Conservation (phyloP, 805 yeast genomes). For the Candida vaughaniae region DNA sequence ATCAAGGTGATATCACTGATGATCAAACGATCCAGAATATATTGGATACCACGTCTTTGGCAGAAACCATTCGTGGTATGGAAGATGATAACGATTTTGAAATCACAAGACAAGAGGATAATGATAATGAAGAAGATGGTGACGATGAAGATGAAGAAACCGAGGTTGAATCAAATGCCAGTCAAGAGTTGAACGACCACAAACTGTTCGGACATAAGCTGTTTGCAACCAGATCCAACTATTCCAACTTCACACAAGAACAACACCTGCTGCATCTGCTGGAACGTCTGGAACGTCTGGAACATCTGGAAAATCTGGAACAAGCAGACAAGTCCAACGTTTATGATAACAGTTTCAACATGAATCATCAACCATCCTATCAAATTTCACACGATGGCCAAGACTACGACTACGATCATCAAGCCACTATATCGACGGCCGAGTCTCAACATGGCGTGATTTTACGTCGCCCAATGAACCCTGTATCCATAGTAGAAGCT, state of each 20-base stretch:
- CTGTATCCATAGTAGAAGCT: slow-evolving; percentile 6
- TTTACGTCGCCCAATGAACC: slow-evolving; percentile 5
- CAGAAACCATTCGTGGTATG: slow-evolving; percentile 6
- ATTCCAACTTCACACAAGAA: background rate
- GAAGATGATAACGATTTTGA: slow-evolving; percentile 5
- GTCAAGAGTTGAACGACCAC: background rate
- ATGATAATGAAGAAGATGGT: slow-evolving; percentile 2
- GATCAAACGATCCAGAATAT: slow-evolving; percentile 3
- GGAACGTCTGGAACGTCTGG: background rate
- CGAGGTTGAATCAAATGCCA: slow-evolving; percentile 4
- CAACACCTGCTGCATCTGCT: background rate
- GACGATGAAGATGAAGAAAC: slow-evolving; percentile 8
- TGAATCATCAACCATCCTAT: background rate
- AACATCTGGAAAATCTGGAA: background rate
- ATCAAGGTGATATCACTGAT: slow-evolving; percentile 1
- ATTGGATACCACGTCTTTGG: slow-evolving; percentile 11
- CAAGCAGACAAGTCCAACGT: background rate
- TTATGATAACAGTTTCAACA: background rate
- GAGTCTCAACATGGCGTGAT: slow-evolving; percentile 6
- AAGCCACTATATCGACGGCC: slow-evolving; percentile 4
- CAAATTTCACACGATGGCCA: background rate
- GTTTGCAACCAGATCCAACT: background rate
- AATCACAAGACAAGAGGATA: slow-evolving; percentile 1
- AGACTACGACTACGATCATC: slow-evolving; percentile 4
- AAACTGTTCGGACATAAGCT: background rate